Evolutionary conservation across 768 basidiomycete genomes (phyloP).

Genomic region (Rhodosporidiobolus sp.): DNA sequence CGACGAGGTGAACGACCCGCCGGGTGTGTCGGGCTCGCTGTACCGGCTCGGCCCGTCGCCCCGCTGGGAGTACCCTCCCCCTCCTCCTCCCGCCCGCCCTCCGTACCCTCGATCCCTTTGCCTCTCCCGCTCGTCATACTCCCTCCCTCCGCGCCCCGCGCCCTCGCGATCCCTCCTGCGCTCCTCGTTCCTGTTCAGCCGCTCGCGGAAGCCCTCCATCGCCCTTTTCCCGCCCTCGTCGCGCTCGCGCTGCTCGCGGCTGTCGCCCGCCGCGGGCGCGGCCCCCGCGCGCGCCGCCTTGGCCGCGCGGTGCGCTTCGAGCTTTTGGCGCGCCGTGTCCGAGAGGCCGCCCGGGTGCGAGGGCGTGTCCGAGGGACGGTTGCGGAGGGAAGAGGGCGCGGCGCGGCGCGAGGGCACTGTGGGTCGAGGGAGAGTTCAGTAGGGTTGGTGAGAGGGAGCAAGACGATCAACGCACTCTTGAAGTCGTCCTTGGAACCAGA

Average conservation of each 20-base stretch:
- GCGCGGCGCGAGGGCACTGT: slow-evolving; percentile 70
- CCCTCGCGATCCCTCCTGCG: slow-evolving; percentile 55
- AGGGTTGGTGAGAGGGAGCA: background rate
- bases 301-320: slow-evolving; percentile 70
- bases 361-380: slow-evolving; percentile 83
- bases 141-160: slow-evolving; percentile 41
- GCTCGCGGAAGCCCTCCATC: slow-evolving; percentile 64
- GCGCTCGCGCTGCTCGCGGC: slow-evolving; percentile 16
- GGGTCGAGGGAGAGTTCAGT: background rate
- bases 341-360: slow-evolving; percentile 88
- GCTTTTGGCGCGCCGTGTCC: slow-evolving; percentile 62
- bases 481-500: slow-evolving; percentile 61
- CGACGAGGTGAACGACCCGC: slow-evolving; percentile 49
- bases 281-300: slow-evolving; percentile 62
- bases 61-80: slow-evolving; percentile 39
- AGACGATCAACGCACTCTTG: slow-evolving; percentile 63
- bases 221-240: slow-evolving; percentile 35
- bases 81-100: background rate
- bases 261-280: slow-evolving; percentile 51
- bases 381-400: slow-evolving; percentile 62
- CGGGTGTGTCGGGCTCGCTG: slow-evolving; percentile 30
- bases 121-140: slow-evolving; percentile 48
- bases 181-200: slow-evolving; percentile 61
- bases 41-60: slow-evolving; percentile 58
- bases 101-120: slow-evolving; percentile 28